phyloP scores from a whole-genome alignment of 2,329 filamentous ascomycete genomes.

The Penicillium sp. region DNA sequence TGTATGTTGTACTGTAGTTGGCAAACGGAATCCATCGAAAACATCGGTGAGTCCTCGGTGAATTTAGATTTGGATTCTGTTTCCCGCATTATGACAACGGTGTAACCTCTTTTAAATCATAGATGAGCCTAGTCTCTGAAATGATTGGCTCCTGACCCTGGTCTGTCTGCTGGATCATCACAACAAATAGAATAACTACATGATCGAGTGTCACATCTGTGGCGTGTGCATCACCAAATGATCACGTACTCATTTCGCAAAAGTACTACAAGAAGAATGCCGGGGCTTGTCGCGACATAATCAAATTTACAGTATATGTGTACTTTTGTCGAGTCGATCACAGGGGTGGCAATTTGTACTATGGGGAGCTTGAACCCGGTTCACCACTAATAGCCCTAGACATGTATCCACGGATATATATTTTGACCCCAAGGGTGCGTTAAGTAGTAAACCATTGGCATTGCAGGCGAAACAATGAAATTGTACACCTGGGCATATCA shows the following conservation, averaged over 20 bases:
- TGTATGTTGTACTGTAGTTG: not conserved
- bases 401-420: too few relatives aligned
- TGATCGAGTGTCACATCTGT: conserved; percentile 23
- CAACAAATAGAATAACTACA: conserved; percentile 3
- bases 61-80: conserved; percentile 12
- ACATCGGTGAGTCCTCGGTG: not conserved
- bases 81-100: conserved; percentile 6
- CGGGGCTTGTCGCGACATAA: too few relatives aligned
- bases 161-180: conserved; percentile 10
- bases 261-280: conserved; percentile 18
- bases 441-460: too few relatives aligned
- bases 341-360: too few relatives aligned
- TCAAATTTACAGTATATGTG: too few relatives aligned
- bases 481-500: too few relatives aligned
- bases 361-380: too few relatives aligned
- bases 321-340: too few relatives aligned
- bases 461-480: too few relatives aligned
- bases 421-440: too few relatives aligned
- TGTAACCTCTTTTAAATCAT: conserved; percentile 10
- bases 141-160: conserved; percentile 12
- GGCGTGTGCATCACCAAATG: conserved; percentile 8
- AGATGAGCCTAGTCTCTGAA: not conserved
- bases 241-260: conserved; percentile 15
- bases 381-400: too few relatives aligned
- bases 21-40: conserved; percentile 2